Percentiles rank a stretch among this genome's conserved stretches.
phyloP scores from a whole-genome alignment of 805 yeast genomes.

The Zygotorulaspora florentina region DNA sequence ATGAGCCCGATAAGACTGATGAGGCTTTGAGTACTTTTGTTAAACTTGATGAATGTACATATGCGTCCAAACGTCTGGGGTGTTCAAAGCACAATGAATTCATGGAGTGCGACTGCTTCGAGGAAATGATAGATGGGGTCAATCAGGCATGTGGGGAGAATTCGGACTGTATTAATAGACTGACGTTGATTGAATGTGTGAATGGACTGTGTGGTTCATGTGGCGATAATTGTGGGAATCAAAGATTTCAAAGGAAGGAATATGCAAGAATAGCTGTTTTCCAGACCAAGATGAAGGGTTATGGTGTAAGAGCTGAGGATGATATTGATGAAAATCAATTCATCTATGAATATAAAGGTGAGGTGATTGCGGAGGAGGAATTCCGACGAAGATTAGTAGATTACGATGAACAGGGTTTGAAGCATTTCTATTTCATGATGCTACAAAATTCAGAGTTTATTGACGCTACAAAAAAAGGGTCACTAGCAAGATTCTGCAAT shows the following conservation, averaged over 20 bases:
- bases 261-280: slow-evolving; percentile 80
- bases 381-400: slow-evolving; percentile 70
- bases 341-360: slow-evolving; percentile 90
- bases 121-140: slow-evolving; percentile 40
- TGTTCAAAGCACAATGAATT: slow-evolving; percentile 62
- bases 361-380: slow-evolving; percentile 76
- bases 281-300: slow-evolving; percentile 80
- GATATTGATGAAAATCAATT: slow-evolving; percentile 61
- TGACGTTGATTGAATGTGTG: slow-evolving; percentile 89
- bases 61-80: slow-evolving; percentile 60
- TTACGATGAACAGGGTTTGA: slow-evolving; percentile 63
- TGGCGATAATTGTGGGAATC: slow-evolving; percentile 78
- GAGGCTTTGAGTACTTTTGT: slow-evolving; percentile 64
- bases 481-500: slow-evolving; percentile 86
- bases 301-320: slow-evolving; percentile 72
- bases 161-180: slow-evolving; percentile 86
- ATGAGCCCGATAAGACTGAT: slow-evolving; percentile 53
- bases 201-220: slow-evolving; percentile 61
- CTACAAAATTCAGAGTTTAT: slow-evolving; percentile 86
- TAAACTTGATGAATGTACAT: slow-evolving; percentile 55
- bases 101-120: slow-evolving; percentile 88
- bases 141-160: slow-evolving; percentile 78
- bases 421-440: slow-evolving; percentile 95
- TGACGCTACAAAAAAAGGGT: slow-evolving; percentile 89
- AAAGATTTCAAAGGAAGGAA: slow-evolving; percentile 74